A percentile compares a stretch with the other conserved stretches of the same genome.
Evolutionary conservation across 257 asterid genomes (phyloP).

Genomic region (Lavandula angustifolia): DNA sequence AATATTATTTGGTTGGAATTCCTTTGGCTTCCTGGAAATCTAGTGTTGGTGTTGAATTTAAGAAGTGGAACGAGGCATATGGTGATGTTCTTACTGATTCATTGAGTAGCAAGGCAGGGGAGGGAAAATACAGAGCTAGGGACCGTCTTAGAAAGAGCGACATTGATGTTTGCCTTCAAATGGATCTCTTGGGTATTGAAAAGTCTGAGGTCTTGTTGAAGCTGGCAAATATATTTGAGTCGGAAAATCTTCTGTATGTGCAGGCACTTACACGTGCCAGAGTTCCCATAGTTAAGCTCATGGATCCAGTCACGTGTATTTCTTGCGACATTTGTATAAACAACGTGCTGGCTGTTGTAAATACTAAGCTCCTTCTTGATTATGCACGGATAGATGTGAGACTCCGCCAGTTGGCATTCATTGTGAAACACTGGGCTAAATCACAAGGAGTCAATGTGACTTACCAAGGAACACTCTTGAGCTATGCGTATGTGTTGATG

Average conservation of each 20-base stretch:
- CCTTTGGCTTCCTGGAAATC: too few relatives aligned
- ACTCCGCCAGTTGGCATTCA: constrained; percentile 85
- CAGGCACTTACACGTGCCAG: constrained; percentile 99
- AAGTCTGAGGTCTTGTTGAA: constrained; percentile 74
- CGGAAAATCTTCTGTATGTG: constrained; percentile 77
- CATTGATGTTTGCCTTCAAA: constrained; percentile 81
- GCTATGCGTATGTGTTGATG: constrained; percentile 97
- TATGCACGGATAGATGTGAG: constrained; percentile 81
- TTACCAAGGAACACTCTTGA: constrained; percentile 91
- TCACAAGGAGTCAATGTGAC: constrained; percentile 86
- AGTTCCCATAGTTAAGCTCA: constrained; percentile 94
- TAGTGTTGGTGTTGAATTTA: too few relatives aligned
- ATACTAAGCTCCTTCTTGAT: constrained; percentile 88
- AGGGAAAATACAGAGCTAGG: too few relatives aligned
- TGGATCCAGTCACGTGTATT: constrained; percentile 90
- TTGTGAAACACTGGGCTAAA: constrained; percentile 98
- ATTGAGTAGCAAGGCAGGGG: too few relatives aligned
- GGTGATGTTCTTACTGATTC: too few relatives aligned
- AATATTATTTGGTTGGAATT: too few relatives aligned
- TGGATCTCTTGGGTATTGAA: constrained; percentile 54
- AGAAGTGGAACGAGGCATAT: too few relatives aligned
- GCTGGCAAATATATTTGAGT: constrained; percentile 78
- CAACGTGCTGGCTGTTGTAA: constrained; percentile 86
- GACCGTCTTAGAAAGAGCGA: too few relatives aligned
- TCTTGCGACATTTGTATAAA: constrained; percentile 90